phyloP scores from a whole-genome alignment of 306 rosid genomes.

The Potentilla sterilis region DNA sequence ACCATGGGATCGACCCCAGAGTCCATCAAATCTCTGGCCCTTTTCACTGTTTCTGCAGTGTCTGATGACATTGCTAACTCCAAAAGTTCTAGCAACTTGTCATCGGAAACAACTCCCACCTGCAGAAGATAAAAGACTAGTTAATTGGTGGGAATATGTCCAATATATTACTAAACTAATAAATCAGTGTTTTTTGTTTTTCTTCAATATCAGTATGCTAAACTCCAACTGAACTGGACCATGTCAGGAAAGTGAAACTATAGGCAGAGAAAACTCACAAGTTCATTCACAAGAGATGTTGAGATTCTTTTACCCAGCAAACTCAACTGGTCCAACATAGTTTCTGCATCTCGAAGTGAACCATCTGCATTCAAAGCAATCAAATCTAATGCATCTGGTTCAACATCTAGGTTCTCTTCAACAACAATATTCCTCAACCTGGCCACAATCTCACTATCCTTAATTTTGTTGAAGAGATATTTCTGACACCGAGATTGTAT shows the following conservation, averaged over 20 bases:
- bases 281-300: constrained; percentile 91
- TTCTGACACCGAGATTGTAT: constrained; percentile 92
- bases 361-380: constrained; percentile 96
- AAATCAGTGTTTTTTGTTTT: background rate
- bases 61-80: constrained; percentile 95
- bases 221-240: background rate
- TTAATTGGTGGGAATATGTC: constrained; percentile 24
- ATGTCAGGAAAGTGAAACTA: constrained; percentile 26
- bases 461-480: constrained; percentile 86
- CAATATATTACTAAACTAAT: constrained; percentile 3
- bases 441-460: constrained; percentile 73
- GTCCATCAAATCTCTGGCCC: constrained; percentile 95
- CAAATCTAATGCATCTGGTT: constrained; percentile 86
- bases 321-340: constrained; percentile 95
- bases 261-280: constrained; percentile 61
- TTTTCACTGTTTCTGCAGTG: constrained; percentile 90
- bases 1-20: constrained; percentile 92
- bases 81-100: constrained; percentile 86
- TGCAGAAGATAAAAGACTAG: constrained; percentile 38
- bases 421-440: constrained; percentile 73
- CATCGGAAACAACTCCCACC: constrained; percentile 98
- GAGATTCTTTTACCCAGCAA: constrained; percentile 88
- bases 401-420: constrained; percentile 75
- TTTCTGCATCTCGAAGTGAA: constrained; percentile 97
- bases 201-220: background rate